Percentiles rank a stretch among this genome's conserved stretches.
Evolutionary conservation across 2,329 filamentous ascomycete genomes (phyloP).

Genomic region (Teratosphaeria gauchensis): DNA sequence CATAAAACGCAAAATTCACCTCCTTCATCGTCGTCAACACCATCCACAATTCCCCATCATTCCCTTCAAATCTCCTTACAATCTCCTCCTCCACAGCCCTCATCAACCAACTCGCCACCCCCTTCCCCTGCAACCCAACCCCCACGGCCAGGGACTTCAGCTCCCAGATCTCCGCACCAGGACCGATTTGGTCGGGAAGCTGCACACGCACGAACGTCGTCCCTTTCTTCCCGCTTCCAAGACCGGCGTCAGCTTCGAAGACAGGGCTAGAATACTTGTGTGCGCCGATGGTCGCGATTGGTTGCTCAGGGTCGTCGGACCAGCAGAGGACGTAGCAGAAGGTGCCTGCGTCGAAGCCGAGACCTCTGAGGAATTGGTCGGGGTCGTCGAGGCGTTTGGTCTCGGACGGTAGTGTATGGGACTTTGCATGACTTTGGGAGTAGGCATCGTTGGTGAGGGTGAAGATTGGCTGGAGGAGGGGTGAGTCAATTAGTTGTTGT

Average conservation of each 20-base stretch:
- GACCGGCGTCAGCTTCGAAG: not conserved
- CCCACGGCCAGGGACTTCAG: constrained; percentile 10
- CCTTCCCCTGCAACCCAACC: constrained; percentile 5
- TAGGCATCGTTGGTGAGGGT: constrained; percentile 11
- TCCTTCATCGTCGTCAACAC: constrained; percentile 14
- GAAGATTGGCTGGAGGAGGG: constrained; percentile 3
- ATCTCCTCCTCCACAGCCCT: constrained; percentile 9
- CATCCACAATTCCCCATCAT: constrained; percentile 1
- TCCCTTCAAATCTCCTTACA: not conserved
- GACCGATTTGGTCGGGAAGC: not conserved
- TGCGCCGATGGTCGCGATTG: constrained; percentile 7
- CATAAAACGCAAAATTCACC: constrained; percentile 9
- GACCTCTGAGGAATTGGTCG: constrained; percentile 3
- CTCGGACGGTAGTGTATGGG: not conserved
- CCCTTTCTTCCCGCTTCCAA: not conserved
- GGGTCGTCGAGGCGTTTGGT: not conserved
- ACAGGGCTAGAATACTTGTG: constrained; percentile 6
- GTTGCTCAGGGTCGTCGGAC: not conserved
- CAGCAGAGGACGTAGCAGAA: constrained; percentile 11
- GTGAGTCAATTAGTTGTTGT: constrained; percentile 4
- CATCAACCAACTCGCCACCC: constrained; percentile 12
- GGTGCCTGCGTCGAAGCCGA: constrained; percentile 7
- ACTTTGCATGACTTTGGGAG: not conserved
- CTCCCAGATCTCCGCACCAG: constrained; percentile 8
- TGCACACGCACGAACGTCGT: constrained; percentile 1